phyloP scores from a whole-genome alignment of 331 rosid genomes.

The Cydonia oblonga region DNA sequence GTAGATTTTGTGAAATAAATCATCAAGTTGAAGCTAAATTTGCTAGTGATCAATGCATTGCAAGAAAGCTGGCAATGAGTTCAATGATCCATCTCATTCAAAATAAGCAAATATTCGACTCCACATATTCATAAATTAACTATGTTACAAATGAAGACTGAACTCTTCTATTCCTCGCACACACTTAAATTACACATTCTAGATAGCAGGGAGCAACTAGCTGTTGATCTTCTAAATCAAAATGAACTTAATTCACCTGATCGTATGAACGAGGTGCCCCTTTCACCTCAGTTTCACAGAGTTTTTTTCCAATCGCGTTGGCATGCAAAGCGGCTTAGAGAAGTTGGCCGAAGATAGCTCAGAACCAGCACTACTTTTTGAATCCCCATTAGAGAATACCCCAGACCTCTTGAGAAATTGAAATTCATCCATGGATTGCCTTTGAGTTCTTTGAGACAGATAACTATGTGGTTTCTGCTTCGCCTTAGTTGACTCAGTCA shows the following conservation, averaged over 20 bases:
- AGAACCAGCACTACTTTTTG: conserved; percentile 69
- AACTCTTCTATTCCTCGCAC: conserved; percentile 18
- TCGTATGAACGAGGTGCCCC: background rate
- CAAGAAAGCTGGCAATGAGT: background rate
- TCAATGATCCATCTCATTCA: background rate
- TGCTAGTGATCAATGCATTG: background rate
- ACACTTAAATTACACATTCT: conserved; percentile 24
- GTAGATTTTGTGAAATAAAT: background rate
- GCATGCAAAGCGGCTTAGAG: conserved; percentile 46
- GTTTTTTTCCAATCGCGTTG: conserved; percentile 43
- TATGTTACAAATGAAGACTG: conserved; percentile 33
- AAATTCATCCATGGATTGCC: conserved; percentile 93
- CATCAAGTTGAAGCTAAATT: background rate
- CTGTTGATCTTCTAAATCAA: conserved; percentile 50
- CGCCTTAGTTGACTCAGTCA: conserved; percentile 77
- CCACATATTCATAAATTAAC: conserved; percentile 14
- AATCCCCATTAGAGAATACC: conserved; percentile 54
- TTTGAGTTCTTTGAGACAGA: conserved; percentile 44
- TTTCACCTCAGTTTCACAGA: conserved; percentile 26
- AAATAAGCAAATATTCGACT: background rate
- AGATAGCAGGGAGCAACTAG: conserved; percentile 46
- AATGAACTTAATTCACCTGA: conserved; percentile 6
- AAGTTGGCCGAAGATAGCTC: conserved; percentile 51
- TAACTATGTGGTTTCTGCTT: conserved; percentile 41
- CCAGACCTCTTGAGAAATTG: conserved; percentile 61